Percentiles rank a stretch among this genome's conserved stretches.
These are phyloP conservation scores for Nemania diffusa DNA, from an alignment of 2,329 filamentous ascomycete genomes.

Conservation along the genomic window DNA sequence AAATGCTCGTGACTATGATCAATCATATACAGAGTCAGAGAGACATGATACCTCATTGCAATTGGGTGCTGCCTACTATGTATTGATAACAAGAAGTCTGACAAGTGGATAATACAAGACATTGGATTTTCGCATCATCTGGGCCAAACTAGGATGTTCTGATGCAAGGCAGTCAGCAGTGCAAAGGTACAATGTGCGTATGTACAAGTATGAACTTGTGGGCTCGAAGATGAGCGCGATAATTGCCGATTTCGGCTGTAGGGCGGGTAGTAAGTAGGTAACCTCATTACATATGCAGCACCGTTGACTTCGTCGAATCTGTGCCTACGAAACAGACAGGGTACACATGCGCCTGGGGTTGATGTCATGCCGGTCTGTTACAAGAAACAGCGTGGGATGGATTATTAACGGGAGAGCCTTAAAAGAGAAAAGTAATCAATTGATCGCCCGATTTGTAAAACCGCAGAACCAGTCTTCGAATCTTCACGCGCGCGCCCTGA, in stretches of 20 bases:
- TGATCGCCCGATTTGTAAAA: conserved; percentile 13
- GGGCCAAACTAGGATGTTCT: conserved; percentile 1
- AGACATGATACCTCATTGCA: no score
- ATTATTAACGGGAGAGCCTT: not conserved
- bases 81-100: not conserved
- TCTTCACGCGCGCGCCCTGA: conserved; percentile 3
- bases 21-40: not conserved
- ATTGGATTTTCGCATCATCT: conserved; percentile 11
- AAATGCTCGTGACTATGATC: conserved; percentile 13
- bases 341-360: no score
- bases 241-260: conserved; percentile 20
- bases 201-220: conserved; percentile 2
- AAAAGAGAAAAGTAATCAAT: not conserved
- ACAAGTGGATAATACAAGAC: not conserved
- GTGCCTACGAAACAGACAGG: not conserved
- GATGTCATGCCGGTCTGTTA: not conserved
- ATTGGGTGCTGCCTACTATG: not conserved
- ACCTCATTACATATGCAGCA: conserved; percentile 6
- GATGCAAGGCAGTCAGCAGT: conserved; percentile 21
- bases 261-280: not conserved
- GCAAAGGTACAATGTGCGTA: not conserved
- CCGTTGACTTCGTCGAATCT: conserved; percentile 12
- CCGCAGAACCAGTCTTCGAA: not conserved
- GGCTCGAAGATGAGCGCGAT: conserved; percentile 7
- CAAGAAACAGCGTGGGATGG: not conserved